Conservation (phyloP, 768 basidiomycete genomes). For the Tulasnella sp. region DNA sequence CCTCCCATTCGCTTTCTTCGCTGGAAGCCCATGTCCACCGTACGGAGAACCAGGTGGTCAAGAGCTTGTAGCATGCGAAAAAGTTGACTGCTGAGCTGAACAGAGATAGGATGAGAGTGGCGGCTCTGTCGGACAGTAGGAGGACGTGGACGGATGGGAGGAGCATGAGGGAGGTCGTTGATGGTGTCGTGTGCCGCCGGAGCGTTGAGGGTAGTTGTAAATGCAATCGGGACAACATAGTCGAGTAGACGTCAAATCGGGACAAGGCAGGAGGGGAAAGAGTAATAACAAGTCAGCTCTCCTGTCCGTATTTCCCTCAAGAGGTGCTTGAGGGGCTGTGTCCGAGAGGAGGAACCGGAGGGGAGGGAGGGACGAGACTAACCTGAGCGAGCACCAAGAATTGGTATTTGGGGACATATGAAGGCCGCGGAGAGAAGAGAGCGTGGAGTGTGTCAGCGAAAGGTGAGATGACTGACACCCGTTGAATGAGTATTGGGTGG, state of each 20-base stretch:
- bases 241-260: background rate
- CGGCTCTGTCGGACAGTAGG: slow-evolving; percentile 24
- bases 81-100: slow-evolving; percentile 45
- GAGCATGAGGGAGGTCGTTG: background rate
- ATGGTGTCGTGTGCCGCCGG: slow-evolving; percentile 12
- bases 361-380: slow-evolving; percentile 3
- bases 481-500: background rate
- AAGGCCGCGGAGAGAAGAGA: background rate
- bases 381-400: slow-evolving; percentile 22
- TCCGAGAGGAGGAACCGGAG: background rate
- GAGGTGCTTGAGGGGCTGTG: background rate
- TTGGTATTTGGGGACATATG: background rate
- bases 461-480: background rate
- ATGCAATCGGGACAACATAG: slow-evolving; percentile 1
- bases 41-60: slow-evolving; percentile 46
- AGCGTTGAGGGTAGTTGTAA: background rate
- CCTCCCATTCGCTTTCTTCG: slow-evolving; percentile 48
- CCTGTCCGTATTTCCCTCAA: background rate
- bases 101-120: slow-evolving; percentile 40
- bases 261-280: background rate
- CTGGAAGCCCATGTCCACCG: slow-evolving; percentile 40
- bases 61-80: slow-evolving; percentile 43
- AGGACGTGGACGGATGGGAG: background rate
- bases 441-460: slow-evolving; percentile 2
- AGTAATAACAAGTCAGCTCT: slow-evolving; percentile 11